Conservation (phyloP, 805 yeast species). For the Yamadazyma sp. region DNA sequence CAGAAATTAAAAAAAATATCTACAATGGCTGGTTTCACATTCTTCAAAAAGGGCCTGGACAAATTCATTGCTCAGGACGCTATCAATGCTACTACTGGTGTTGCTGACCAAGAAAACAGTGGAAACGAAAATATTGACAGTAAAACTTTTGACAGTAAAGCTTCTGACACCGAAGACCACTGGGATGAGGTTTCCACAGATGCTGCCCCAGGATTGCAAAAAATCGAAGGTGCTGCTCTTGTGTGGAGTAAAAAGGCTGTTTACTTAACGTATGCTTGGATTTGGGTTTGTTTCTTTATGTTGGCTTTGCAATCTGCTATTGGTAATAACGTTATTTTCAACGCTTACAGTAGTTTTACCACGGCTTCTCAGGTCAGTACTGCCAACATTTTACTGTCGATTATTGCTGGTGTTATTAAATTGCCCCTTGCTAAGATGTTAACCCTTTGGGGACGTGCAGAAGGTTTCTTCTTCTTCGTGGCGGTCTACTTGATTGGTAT, state of each 20-base stretch:
- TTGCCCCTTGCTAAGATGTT: constrained; percentile 26
- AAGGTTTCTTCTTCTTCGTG: constrained; percentile 24
- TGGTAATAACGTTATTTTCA: constrained; percentile 19
- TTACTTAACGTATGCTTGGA: constrained; percentile 27
- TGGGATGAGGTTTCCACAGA: constrained; percentile 18
- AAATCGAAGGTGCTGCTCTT: constrained; percentile 27
- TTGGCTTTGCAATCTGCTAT: constrained; percentile 29
- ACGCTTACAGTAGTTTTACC: constrained; percentile 23
- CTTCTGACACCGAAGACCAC: constrained; percentile 2
- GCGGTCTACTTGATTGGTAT: constrained; percentile 23
- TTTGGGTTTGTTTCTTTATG: constrained; percentile 35
- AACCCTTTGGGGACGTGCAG: constrained; percentile 29
- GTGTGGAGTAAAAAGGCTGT: constrained; percentile 30
- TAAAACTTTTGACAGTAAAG: not conserved
- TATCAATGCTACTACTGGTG: not conserved
- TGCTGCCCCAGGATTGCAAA: constrained; percentile 26
- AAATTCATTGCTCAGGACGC: constrained; percentile 1
- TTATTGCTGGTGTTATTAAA: constrained; percentile 33
- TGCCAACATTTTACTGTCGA: constrained; percentile 25
- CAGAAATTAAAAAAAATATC: too few relatives aligned
- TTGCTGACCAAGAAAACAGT: not conserved
- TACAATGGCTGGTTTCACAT: constrained; percentile 6
- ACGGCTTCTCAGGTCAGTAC: constrained; percentile 29
- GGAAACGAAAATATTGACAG: too few relatives aligned
- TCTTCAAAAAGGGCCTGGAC: constrained; percentile 5